phyloP scores from a whole-genome alignment of 768 basidiomycete species.

The Erythrobasidium yunnanense region DNA sequence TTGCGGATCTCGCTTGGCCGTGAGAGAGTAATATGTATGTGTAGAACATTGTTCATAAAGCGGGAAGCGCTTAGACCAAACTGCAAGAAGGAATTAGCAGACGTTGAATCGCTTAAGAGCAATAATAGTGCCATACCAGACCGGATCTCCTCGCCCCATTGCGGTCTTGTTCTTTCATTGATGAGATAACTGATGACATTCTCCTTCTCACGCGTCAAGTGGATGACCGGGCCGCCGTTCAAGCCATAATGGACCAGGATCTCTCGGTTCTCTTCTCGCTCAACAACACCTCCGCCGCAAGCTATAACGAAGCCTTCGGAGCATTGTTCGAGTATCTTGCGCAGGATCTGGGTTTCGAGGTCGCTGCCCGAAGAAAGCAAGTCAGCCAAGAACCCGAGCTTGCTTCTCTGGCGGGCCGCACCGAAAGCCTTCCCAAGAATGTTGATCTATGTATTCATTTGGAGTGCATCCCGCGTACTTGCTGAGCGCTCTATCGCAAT shows the following conservation, averaged over 20 bases:
- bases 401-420: background rate
- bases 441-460: constrained; percentile 51
- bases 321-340: constrained; percentile 53
- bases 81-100: background rate
- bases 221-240: constrained; percentile 53
- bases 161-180: constrained; percentile 29
- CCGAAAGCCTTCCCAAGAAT: constrained; percentile 15
- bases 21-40: constrained; percentile 35
- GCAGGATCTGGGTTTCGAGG: constrained; percentile 60
- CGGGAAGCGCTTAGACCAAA: constrained; percentile 33
- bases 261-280: constrained; percentile 62
- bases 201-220: constrained; percentile 57
- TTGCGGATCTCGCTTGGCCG: constrained; percentile 29
- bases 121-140: too few relatives aligned
- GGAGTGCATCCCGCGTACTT: constrained; percentile 42
- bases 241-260: constrained; percentile 56
- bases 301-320: constrained; percentile 62
- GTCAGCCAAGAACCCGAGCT: constrained; percentile 60
- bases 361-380: constrained; percentile 59
- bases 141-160: constrained; percentile 26
- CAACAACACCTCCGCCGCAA: constrained; percentile 91
- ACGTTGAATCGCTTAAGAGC: too few relatives aligned
- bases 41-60: constrained; percentile 32
- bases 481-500: constrained; percentile 71
- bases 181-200: constrained; percentile 34